Base-by-base conservation (phyloP, 495 filamentous ascomycete genomes). In the Hypoxylon trugodes region DNA sequence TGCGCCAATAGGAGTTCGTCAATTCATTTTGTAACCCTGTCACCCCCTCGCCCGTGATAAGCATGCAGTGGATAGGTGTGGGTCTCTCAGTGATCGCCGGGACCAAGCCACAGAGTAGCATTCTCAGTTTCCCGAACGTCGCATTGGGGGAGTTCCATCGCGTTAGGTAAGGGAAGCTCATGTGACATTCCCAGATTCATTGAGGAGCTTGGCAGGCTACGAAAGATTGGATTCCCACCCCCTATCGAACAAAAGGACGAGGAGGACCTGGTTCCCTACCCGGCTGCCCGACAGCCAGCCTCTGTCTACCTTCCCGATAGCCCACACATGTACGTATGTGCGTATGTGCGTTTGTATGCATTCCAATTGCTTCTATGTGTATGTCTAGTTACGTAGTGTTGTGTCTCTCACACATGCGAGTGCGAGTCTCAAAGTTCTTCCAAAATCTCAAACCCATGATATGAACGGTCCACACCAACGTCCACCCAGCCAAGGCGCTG, bases 101-200 rank as follows among this genome's bases (percentile, higher is more conserved):
- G 62, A 59, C 59, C 57, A 67, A 70, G 70, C 70, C 70, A 73
- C 68, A 73, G 55, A 33, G 70, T 73, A 37, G 57, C 43, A 73
- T 73, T 61, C 68, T 61, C 3, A 63, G 43, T 61, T 63, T 66
- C 47, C 67, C 64, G 57, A 68, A 64, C 56, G 69, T 68, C 28
- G 65, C 57, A 70, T 59, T 57, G 62, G 56, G 66, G 45, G 49
- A 61, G 65, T 59, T 38, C 59, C 66, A 72, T 67, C 66, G 69
- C 67, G 67, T 67, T 65, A 69, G 58, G 66, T 58, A 62, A 65
- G 69, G 66, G 57, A 62, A 67, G 64, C 36, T 67, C 64, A 67
- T 67, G 64, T 67, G 64, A 67, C 59, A 67, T 67, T 67, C 64
- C 58, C 59, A 67, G 64, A 67, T 67, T 67, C 58, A 53, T 62